Base-by-base conservation (phyloP, 1,284 basidiomycete genomes). In the Pterulicium gracile region DNA sequence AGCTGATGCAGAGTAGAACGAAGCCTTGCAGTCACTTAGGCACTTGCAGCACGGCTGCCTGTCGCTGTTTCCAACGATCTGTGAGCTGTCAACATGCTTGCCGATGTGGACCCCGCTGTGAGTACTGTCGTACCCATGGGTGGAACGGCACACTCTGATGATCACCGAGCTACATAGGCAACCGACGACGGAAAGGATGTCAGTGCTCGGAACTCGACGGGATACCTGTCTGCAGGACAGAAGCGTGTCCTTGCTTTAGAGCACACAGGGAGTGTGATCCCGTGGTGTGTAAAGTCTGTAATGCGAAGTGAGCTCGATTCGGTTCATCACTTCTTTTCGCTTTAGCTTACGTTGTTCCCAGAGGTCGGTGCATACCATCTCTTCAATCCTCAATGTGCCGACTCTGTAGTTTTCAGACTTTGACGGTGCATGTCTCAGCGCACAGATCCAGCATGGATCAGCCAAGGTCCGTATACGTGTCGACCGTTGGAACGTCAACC, bases 211-310 rank as follows among this genome's bases (percentile, higher is more conserved):
- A 44, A 12, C n/a, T 32, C 40, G 52, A 52, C n/a, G 45, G 42
- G 20, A 43, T 35, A 12, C 50, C 47, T 47, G 36, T 23, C 13
- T 68, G 65, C 51, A 43, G 32, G 2, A 59, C 58, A 3, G 49
- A 55, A 13, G 55, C 51, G 13, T 74, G 72, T 49, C 51, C 56
- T 18, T 75, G 72, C 51, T 47, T 50, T 12, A 53, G 52, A 41
- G 50, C 53, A 0, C 39, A 51, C 2, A 58, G 65, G 43, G 72
- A 75, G 54, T 73, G 73, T 48, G 66, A 70, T 53, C 64, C 67
- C 19, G 64, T 66, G 42, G 20, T 60, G 1, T 69, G 67, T 49
- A 15, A 24, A 18, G 50, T 49, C 19, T 60, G 56, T 48, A 57
- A 61, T 41, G 55, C 60, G 39, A 66, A 56, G 68, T 67, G 45